These are phyloP conservation scores for Yamagishiella unicocca DNA, from an alignment of 139 green algal genomes.

Conservation along the genomic window DNA sequence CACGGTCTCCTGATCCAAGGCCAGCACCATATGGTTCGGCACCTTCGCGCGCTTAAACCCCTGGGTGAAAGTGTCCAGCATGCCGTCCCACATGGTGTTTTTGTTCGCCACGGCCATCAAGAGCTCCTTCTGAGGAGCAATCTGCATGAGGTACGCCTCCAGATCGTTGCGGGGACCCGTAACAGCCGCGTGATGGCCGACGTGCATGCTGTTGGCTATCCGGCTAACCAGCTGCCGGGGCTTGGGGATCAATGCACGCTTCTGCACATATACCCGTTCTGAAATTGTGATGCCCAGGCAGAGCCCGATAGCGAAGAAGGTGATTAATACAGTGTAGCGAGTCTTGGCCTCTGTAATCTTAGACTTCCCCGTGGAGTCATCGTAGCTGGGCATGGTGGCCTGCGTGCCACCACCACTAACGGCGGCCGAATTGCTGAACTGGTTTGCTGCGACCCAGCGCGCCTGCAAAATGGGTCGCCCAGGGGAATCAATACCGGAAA, in stretches of 20 bases:
- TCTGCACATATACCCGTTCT: slow-evolving; percentile 74
- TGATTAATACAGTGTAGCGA: slow-evolving; percentile 56
- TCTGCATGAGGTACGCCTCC: slow-evolving; percentile 61
- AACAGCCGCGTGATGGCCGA: not conserved
- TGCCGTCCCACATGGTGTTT: slow-evolving; percentile 77
- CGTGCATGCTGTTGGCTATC: slow-evolving; percentile 20
- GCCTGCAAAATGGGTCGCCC: too few relatives aligned
- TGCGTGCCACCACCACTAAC: not conserved
- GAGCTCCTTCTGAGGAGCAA: slow-evolving; percentile 88
- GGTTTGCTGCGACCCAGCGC: too few relatives aligned
- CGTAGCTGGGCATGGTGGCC: slow-evolving; percentile 39
- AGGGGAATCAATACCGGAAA: too few relatives aligned
- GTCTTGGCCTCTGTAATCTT: slow-evolving; percentile 54
- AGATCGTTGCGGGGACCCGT: slow-evolving; percentile 38
- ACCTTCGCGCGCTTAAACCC: slow-evolving; percentile 67
- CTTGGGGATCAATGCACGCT: slow-evolving; percentile 38
- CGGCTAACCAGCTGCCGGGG: slow-evolving; percentile 38
- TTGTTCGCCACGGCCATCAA: slow-evolving; percentile 93
- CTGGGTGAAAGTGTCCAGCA: slow-evolving; percentile 80
- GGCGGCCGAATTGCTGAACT: too few relatives aligned
- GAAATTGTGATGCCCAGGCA: slow-evolving; percentile 75
- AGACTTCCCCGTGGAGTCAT: slow-evolving; percentile 62
- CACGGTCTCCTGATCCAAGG: slow-evolving; percentile 85
- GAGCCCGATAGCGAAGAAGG: slow-evolving; percentile 71
- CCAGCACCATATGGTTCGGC: slow-evolving; percentile 93